These are phyloP conservation scores for Discostella stelligeroides DNA, from an alignment of 108 stramenopile genomes.

Conservation along the genomic window DNA sequence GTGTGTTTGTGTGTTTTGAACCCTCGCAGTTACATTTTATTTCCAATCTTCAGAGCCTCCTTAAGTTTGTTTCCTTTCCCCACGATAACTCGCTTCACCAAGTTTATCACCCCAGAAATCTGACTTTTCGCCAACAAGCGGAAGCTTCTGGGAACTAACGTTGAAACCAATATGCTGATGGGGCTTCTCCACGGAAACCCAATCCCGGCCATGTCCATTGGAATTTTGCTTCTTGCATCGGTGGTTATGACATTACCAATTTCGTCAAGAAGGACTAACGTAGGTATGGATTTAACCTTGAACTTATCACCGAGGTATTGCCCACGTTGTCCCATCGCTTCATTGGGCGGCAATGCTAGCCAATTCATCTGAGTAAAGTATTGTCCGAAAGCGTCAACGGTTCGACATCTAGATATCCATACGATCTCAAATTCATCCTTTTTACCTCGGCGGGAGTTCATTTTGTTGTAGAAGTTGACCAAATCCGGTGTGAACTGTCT, in stretches of 20 bases:
- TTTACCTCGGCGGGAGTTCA: conserved; percentile 76
- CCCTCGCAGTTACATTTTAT: background rate
- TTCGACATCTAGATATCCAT: conserved; percentile 85
- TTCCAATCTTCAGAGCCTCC: background rate
- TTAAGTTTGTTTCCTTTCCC: conserved; percentile 2
- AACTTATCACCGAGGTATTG: conserved; percentile 71
- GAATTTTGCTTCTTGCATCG: conserved; percentile 81
- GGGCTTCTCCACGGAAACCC: conserved; percentile 92
- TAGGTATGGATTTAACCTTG: conserved; percentile 83
- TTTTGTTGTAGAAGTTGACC: conserved; percentile 82
- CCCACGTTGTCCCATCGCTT: conserved; percentile 82
- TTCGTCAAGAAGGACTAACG: conserved; percentile 88
- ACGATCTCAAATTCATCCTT: conserved; percentile 89
- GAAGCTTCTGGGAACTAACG: conserved; percentile 72
- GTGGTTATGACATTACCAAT: conserved; percentile 82
- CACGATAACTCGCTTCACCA: conserved; percentile 30
- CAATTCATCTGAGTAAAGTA: conserved; percentile 92
- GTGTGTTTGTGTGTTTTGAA: too few relatives aligned
- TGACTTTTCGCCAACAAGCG: conserved; percentile 74
- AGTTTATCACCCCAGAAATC: conserved; percentile 43
- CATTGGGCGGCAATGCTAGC: conserved; percentile 84
- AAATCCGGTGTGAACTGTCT: conserved; percentile 91
- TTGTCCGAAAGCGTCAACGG: conserved; percentile 79
- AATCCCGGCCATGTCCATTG: conserved; percentile 84
- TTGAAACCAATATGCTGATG: conserved; percentile 60